Evolutionary conservation across 257 asterid genomes (phyloP).

Genomic region (Cordia subcordata): DNA sequence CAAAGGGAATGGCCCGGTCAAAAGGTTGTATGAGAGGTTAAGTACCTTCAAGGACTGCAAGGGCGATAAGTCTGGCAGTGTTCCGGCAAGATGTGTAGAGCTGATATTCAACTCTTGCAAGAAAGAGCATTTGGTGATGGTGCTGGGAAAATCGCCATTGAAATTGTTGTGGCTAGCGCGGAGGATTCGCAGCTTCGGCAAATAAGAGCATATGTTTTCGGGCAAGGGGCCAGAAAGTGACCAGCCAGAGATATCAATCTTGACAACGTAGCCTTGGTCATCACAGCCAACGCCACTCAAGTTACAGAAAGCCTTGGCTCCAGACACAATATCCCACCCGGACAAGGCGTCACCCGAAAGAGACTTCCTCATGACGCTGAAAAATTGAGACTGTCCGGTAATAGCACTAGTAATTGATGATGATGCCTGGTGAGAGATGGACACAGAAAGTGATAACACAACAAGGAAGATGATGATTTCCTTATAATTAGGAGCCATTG

Average conservation of each 20-base stretch:
- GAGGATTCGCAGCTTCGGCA: slow-evolving; percentile 53
- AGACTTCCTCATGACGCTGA: slow-evolving; percentile 33
- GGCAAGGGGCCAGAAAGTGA: slow-evolving; percentile 60
- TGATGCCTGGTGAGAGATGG: slow-evolving; percentile 17
- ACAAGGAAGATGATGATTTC: slow-evolving; percentile 19
- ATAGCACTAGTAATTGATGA: too few species aligned
- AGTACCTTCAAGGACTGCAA: slow-evolving; percentile 39
- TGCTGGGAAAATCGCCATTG: slow-evolving; percentile 43
- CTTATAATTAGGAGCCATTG: slow-evolving; percentile 11
- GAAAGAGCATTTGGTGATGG: slow-evolving; percentile 49
- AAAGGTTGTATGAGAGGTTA: slow-evolving; percentile 60
- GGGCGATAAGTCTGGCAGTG: slow-evolving; percentile 66
- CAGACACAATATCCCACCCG: slow-evolving; percentile 43
- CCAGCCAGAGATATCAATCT: slow-evolving; percentile 63
- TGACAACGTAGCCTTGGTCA: slow-evolving; percentile 30
- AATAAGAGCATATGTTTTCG: slow-evolving; percentile 45
- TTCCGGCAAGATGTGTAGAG: slow-evolving; percentile 34
- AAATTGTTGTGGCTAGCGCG: slow-evolving; percentile 46
- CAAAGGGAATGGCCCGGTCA: slow-evolving; percentile 64
- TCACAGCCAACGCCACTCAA: slow-evolving; percentile 63
- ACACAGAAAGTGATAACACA: slow-evolving; percentile 20
- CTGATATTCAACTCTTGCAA: slow-evolving; percentile 55
- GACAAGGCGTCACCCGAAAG: slow-evolving; percentile 41
- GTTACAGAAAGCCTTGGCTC: slow-evolving; percentile 33
- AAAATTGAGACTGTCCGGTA: slow-evolving; percentile 40